Evolutionary conservation across 2,329 filamentous ascomycete genomes (phyloP), one percentile per base, ranked within the genome.

Genomic region (Fusarium succisae): DNA sequence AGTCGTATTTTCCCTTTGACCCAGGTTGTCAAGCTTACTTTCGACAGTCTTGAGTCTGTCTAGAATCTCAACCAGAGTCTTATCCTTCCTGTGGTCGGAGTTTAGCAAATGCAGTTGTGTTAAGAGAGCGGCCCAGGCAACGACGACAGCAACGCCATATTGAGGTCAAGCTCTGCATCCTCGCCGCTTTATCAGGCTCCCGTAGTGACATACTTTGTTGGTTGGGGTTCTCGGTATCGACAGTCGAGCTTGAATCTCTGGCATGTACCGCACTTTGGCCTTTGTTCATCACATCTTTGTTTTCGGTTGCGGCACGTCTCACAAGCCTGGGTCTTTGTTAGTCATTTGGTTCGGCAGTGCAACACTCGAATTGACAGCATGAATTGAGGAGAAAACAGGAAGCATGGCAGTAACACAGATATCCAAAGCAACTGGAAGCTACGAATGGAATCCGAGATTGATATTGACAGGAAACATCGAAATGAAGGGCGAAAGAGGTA

Each of bases 221-320:
- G 89, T 74, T 87, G 86, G 32, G 89, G 88, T 73, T 90, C 88
- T 74, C 88, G 84, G 78, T 92, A 92, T 70, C 85, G 84, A 79
- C 90, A 92, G 44, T 88, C 86, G 69, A 90, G 84, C 76, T 87
- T 86, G 76, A 90, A 86, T 70, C 87, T 86, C 67, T 86, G 83
- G 79, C 90, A 92, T 22, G 88, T 87, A 63, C 87, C 84, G 78
- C 90, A 92, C 80, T 88, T 90, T 24, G 90, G 90, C 63, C 89
- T 84, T 76, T 86, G 83, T 79, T 92, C 90, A 78, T 91, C 89
- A 80, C 90, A 92, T 83, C 87, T 90, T 74, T 91, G 89, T 80
- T 92, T 92, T 73, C 90, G 88, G 57, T 80, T 82, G 55, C 89
- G 86, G 79, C 89, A 91, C 37, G 86, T 89, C 75, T 91, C 88